These are phyloP conservation scores for Akanthomyces muscarius DNA, from an alignment of 2,329 filamentous ascomycete genomes.

Conservation along the genomic window DNA sequence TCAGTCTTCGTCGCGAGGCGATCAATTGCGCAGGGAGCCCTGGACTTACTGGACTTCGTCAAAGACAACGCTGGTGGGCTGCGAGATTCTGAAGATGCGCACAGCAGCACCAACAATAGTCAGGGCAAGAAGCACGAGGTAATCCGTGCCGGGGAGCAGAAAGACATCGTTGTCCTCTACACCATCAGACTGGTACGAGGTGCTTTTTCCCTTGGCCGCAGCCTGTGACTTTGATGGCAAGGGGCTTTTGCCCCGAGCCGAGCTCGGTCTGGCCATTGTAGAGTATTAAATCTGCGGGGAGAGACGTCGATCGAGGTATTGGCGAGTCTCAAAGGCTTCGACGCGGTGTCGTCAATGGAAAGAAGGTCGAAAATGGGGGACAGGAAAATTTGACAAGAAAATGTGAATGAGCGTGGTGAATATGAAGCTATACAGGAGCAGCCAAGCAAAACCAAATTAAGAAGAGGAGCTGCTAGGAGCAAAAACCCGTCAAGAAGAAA, in stretches of 20 bases:
- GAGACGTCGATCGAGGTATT: background rate
- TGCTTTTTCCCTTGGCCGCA: conserved; percentile 30
- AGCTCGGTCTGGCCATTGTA: conserved; percentile 34
- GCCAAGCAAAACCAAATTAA: conserved; percentile 9
- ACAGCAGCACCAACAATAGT: conserved; percentile 75
- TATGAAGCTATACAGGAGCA: conserved; percentile 9
- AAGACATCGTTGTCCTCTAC: conserved; percentile 91
- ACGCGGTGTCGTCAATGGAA: conserved; percentile 3
- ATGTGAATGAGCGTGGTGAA: conserved; percentile 24
- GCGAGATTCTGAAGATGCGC: conserved; percentile 91
- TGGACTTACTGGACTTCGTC: conserved; percentile 92
- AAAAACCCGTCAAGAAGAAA: conserved; percentile 10
- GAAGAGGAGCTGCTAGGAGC: conserved; percentile 21
- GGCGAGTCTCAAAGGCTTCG: background rate
- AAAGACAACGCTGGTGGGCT: conserved; percentile 94
- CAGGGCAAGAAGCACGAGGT: conserved; percentile 67
- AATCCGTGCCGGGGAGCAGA: conserved; percentile 77
- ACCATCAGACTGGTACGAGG: conserved; percentile 70
- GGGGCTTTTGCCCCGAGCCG: conserved; percentile 35
- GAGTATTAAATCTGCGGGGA: background rate
- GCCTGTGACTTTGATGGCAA: conserved; percentile 34
- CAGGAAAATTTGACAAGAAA: conserved; percentile 4
- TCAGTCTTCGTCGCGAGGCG: background rate
- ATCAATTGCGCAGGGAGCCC: background rate
- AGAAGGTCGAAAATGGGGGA: background rate